Conservation (phyloP, 108 stramenopile genomes). For the Stephanodiscus minutulus region DNA sequence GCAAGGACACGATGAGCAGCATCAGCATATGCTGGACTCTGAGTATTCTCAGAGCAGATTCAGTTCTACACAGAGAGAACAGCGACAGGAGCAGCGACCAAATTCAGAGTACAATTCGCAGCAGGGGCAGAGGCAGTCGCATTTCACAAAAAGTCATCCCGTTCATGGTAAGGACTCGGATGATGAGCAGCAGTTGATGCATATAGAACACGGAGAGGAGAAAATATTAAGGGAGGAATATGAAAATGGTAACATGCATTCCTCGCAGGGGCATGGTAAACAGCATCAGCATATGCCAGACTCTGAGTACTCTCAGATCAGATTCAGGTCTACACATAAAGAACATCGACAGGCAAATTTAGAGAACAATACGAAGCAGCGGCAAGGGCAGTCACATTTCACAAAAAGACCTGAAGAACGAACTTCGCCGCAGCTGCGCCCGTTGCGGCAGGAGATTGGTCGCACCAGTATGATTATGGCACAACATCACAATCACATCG, state of each 20-base stretch:
- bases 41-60: background rate
- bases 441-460: background rate
- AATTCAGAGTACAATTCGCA: constrained; percentile 7
- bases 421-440: background rate
- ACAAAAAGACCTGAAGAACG: background rate
- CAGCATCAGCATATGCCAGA: too few relatives aligned
- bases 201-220: background rate
- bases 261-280: too few relatives aligned
- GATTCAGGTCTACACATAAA: background rate
- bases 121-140: background rate
- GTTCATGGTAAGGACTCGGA: constrained; percentile 8
- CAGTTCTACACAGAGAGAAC: background rate
- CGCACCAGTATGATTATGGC: background rate
- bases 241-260: too few relatives aligned
- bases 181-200: constrained; percentile 1
- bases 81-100: background rate
- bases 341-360: background rate
- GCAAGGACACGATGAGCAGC: background rate
- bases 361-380: constrained; percentile 4
- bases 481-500: background rate
- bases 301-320: background rate
- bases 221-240: background rate
- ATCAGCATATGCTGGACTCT: background rate
- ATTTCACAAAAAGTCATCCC: background rate
- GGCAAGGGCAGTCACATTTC: background rate